phyloP scores from a whole-genome alignment of 805 yeast species.

The Nakazawaea laoshanensis region DNA sequence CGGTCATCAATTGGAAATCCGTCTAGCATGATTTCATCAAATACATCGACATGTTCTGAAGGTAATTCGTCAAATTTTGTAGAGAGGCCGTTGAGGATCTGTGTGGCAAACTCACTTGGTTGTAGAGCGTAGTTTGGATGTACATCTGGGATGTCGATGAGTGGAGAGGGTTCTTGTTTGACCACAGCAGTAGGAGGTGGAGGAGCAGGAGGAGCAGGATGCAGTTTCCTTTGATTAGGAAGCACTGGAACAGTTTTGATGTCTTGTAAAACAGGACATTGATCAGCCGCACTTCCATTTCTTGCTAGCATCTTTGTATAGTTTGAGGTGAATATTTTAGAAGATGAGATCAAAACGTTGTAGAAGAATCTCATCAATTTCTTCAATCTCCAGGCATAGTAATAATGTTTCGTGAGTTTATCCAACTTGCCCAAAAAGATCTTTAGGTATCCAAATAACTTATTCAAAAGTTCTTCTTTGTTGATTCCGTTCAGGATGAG shows the following conservation, averaged over 20 bases:
- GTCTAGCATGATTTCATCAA: conserved; percentile 23
- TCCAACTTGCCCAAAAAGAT: conserved; percentile 27
- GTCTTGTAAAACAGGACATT: conserved; percentile 13
- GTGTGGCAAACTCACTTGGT: conserved; percentile 8
- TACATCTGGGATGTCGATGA: neutral
- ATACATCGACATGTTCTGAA: conserved; percentile 18
- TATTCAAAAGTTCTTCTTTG: conserved; percentile 21
- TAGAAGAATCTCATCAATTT: conserved; percentile 31
- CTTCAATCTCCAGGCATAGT: conserved; percentile 37
- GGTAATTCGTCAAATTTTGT: conserved; percentile 5
- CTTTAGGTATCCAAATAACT: conserved; percentile 24
- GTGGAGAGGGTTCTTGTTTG: neutral
- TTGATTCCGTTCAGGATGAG: conserved; percentile 24
- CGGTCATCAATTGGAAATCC: conserved; percentile 16
- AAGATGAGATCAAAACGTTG: conserved; percentile 24
- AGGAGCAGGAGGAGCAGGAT: neutral
- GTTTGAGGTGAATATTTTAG: conserved; percentile 23
- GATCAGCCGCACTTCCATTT: conserved; percentile 4
- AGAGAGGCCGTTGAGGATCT: conserved; percentile 6
- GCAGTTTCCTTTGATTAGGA: conserved; percentile 9
- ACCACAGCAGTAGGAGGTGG: neutral
- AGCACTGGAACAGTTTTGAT: conserved; percentile 10
- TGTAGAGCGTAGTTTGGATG: neutral
- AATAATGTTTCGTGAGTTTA: conserved; percentile 27
- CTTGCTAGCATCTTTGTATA: conserved; percentile 17